Evolutionary conservation across 305 asterid species (phyloP), one percentile per base, ranked within the genome.

Genomic region (Fraxinus dipetala): DNA sequence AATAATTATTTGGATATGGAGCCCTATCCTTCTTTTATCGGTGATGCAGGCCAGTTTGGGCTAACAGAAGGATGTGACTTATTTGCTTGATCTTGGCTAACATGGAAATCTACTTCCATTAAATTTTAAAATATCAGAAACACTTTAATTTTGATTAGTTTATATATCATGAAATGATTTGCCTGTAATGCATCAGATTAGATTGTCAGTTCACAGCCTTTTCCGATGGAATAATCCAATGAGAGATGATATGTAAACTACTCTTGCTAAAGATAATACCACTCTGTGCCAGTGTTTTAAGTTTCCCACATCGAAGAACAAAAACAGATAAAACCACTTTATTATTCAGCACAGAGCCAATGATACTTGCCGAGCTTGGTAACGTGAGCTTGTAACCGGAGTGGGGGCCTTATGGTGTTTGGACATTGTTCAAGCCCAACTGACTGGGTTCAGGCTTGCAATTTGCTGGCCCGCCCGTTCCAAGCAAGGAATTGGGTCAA

Each of bases 1-100:
- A 74, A 72, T 56, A 75, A 78, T 6, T 26, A 79, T 31, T 26
- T 86, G 67, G 90, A 82, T 85, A 75, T 77, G 67, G 87, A 78
- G 18, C 54, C 72, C 6, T 82, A 86, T 10, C 78, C 81, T 5
- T 63, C 86, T 34, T 72, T 82, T 5, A 82, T 84, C 8, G 86
- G 87, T 11, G 81, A 34, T 11, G 84, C 82, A 26, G 81, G 80
- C 20, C 79, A 78, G 72, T 88, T 88, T 18, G 82, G 28, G 54
- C 75, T 80, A 13, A 24, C 40, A 1, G 78, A 83, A 34, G 83
- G 77, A 4, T 81, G 81, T 63, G 85, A 76, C 48, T 78, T 86
- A 5, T 56, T 56, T 56, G 9, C 28, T 56, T 56, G 26, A 56
- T 18, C 67, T 56, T 48, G 59, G 59, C 59, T 14, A 14, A 48